Percentiles rank a stretch among this genome's conserved stretches.
Evolutionary conservation across 495 filamentous ascomycete genomes (phyloP).

Genomic region (Aspergillus cavernicola): DNA sequence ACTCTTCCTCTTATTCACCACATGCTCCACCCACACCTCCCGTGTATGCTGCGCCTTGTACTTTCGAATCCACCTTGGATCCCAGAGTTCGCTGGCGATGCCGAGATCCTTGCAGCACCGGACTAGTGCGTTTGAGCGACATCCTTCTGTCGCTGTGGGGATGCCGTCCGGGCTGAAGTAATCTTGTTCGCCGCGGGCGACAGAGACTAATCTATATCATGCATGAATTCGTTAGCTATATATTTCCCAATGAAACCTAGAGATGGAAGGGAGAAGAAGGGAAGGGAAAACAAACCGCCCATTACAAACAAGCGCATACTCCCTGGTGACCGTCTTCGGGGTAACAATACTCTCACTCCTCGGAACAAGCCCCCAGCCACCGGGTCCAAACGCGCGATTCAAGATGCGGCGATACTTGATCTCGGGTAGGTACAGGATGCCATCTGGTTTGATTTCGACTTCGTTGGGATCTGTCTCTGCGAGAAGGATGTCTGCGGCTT

Average conservation of each 20-base stretch:
- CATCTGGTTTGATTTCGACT: conserved; percentile 95
- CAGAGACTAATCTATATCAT: conserved; percentile 59
- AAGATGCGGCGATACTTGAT: conserved; percentile 96
- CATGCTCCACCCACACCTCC: conserved; percentile 81
- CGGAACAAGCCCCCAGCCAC: conserved; percentile 91
- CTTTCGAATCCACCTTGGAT: conserved; percentile 81
- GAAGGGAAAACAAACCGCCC: conserved; percentile 63
- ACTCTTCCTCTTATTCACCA: conserved; percentile 76
- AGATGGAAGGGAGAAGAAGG: neutral
- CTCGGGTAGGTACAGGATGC: conserved; percentile 93
- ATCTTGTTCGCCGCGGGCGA: conserved; percentile 90
- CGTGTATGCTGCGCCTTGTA: conserved; percentile 65
- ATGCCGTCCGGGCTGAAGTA: conserved; percentile 92
- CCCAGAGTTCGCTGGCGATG: conserved; percentile 93
- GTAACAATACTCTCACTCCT: conserved; percentile 89
- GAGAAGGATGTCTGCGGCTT: conserved; percentile 68
- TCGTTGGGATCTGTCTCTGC: conserved; percentile 65
- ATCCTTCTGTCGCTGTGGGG: conserved; percentile 94
- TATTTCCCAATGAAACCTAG: neutral
- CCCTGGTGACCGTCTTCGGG: conserved; percentile 80
- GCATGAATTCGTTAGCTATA: neutral
- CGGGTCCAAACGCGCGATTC: conserved; percentile 88
- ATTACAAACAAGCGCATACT: conserved; percentile 88
- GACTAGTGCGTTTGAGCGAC: conserved; percentile 94
- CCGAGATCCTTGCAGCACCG: conserved; percentile 97